Evolutionary conservation across 148 eudicot genomes (phyloP).

Genomic region (Chenopodium quinoa): DNA sequence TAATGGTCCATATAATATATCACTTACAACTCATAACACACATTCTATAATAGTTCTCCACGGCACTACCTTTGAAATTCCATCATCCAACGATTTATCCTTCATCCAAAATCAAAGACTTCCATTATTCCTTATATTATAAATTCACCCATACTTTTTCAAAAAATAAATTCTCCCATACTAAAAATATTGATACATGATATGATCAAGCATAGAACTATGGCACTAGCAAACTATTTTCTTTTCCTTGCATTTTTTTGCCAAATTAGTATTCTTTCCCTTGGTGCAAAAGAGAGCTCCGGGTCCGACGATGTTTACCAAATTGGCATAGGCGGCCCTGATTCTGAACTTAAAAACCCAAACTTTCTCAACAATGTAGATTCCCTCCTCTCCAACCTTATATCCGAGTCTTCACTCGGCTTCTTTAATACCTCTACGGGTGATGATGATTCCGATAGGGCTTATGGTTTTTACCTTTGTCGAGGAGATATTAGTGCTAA

Average conservation of each 20-base stretch:
- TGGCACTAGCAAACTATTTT: background rate
- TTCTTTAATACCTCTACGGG: constrained; percentile 10
- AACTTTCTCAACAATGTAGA: background rate
- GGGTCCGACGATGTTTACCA: background rate
- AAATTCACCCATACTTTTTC: no score
- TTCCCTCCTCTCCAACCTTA: background rate
- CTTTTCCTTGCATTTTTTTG: background rate
- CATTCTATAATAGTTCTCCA: no score
- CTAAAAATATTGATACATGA: no score
- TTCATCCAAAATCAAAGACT: no score
- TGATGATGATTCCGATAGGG: background rate
- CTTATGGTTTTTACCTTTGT: constrained; percentile 18
- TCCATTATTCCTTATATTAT: no score
- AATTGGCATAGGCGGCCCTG: background rate
- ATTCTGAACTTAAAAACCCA: background rate
- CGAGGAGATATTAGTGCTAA: constrained; percentile 18
- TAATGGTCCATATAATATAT: no score
- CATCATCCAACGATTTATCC: no score
- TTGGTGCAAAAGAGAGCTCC: background rate
- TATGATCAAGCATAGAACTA: background rate
- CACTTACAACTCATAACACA: no score
- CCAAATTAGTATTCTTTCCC: background rate
- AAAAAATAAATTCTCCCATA: no score
- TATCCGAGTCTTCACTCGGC: background rate
- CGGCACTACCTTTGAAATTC: no score